Evolutionary conservation across 805 yeast species (phyloP).

Genomic region (Starmera caribaea): DNA sequence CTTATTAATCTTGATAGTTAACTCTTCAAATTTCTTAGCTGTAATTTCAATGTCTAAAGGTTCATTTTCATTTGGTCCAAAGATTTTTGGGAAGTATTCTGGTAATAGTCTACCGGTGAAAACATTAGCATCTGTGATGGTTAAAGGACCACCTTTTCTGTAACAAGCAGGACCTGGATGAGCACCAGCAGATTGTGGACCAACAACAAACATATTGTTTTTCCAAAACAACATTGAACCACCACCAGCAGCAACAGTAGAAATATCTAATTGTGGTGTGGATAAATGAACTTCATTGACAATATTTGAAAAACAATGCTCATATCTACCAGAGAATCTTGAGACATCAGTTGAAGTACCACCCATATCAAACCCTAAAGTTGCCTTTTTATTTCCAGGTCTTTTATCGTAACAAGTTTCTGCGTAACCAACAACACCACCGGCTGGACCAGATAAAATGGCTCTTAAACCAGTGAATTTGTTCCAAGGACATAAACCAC

Average conservation of each 20-base stretch:
- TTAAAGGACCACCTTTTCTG: conserved; percentile 37
- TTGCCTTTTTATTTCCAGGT: conserved; percentile 27
- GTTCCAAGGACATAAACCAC: conserved; percentile 44
- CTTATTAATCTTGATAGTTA: conserved; percentile 27
- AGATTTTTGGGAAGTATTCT: conserved; percentile 33
- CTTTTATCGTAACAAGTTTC: conserved; percentile 37
- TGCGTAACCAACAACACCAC: conserved; percentile 52
- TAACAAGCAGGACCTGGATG: conserved; percentile 43
- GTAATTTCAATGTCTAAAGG: conserved; percentile 27
- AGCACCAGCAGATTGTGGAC: conserved; percentile 38
- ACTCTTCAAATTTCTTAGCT: conserved; percentile 24
- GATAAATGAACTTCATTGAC: conserved; percentile 31
- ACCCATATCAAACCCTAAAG: conserved; percentile 33
- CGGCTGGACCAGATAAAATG: conserved; percentile 51
- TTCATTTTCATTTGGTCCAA: conserved; percentile 34
- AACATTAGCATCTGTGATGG: conserved; percentile 37
- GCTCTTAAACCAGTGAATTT: conserved; percentile 45
- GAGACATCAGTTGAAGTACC: conserved; percentile 33
- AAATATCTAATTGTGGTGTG: conserved; percentile 30
- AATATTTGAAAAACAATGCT: conserved; percentile 22
- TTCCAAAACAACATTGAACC: conserved; percentile 24
- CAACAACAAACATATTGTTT: conserved; percentile 32
- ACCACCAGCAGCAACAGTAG: conserved; percentile 31
- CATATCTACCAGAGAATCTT: conserved; percentile 21
- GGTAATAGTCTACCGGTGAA: conserved; percentile 32